Evolutionary conservation across 2,329 filamentous ascomycete genomes (phyloP), one percentile per base, ranked within the genome.

Genomic region (Septoria linicola): DNA sequence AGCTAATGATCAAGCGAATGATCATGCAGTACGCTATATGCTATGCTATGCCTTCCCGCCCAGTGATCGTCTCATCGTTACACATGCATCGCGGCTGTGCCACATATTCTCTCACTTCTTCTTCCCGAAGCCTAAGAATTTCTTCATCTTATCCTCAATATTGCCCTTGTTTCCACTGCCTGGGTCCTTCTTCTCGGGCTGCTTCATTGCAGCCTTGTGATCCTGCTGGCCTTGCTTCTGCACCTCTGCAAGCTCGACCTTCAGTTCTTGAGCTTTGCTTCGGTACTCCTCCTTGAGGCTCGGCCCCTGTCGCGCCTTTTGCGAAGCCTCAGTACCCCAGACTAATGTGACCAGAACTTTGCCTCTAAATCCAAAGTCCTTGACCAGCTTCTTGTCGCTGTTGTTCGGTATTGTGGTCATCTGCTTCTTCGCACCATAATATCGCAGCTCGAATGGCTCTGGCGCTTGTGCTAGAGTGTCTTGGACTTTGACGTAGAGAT

Each of bases 401-500:
- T 41, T 43, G 35, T 65, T 57, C 1, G 64, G 65, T 0, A 67
- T 25, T 8, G 47, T 55, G 8, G 8, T 40, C 19, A 57, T 49
- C 14, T 61, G 54, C 4, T 57, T 59, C 51, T 77, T 81, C 21
- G 73, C 71, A 11, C 80, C 80, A 0, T 83, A 77, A 41, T 85
- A 80, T 23, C 84, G 80, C 21, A 99, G 77, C 51, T 80, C 80
- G 69, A 97, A 97, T 57, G 88, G 80, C 1, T 76, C 70, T 7
- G 43, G 30, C 5, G 77, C 74, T 8, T 61, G 52, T 1, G 82
- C 80, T 68, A 99, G 84, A 55, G 92, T 82, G 36, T 76, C 76
- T 45, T 83, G 77, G 14, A 96, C 88, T 58, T 87, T 89, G 11
- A 76, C 74, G 70, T 97, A 89, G 1, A 99, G 74, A 43, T 81